Percentiles rank a stretch among this genome's conserved stretches.
Evolutionary conservation across 2,329 filamentous ascomycete species (phyloP).

Genomic region (Ramichloridium luteum): DNA sequence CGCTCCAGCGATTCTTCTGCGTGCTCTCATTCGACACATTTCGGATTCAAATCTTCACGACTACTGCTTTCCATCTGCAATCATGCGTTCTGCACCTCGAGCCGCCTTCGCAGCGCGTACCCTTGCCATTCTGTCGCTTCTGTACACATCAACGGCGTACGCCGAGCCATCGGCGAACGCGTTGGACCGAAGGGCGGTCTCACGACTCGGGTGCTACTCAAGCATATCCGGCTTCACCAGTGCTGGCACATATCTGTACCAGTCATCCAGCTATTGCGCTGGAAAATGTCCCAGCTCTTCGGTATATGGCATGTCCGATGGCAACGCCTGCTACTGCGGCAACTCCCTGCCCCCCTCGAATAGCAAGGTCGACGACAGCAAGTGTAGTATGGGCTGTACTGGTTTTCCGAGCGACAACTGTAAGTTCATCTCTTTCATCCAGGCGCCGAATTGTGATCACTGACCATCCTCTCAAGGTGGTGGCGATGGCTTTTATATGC

Average conservation of each 20-base stretch:
- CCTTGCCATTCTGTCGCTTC: not conserved
- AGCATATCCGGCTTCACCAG: constrained; percentile 34
- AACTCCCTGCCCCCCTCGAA: constrained; percentile 48
- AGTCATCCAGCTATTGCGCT: constrained; percentile 42
- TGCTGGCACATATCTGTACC: constrained; percentile 38
- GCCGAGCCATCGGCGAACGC: constrained; percentile 24
- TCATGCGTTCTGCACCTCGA: not conserved
- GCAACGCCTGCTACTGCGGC: constrained; percentile 63
- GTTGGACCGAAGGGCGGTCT: not conserved
- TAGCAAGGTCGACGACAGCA: constrained; percentile 40
- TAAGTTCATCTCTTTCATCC: too few relatives aligned
- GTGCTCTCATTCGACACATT: not conserved
- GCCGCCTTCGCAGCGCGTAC: not conserved
- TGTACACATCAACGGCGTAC: constrained; percentile 4
- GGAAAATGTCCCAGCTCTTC: too few relatives aligned
- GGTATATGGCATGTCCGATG: constrained; percentile 49
- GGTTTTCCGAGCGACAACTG: constrained; percentile 53
- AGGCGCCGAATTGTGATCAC: not conserved
- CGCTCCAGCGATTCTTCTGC: not conserved
- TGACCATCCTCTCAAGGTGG: constrained; percentile 36
- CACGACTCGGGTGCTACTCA: constrained; percentile 38
- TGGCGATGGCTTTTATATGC: constrained; percentile 40
- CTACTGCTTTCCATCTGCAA: not conserved
- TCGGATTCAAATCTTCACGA: not conserved
- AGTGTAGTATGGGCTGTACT: constrained; percentile 55